phyloP scores from a whole-genome alignment of 495 filamentous ascomycete species.

The Chaetomium fimeti region DNA sequence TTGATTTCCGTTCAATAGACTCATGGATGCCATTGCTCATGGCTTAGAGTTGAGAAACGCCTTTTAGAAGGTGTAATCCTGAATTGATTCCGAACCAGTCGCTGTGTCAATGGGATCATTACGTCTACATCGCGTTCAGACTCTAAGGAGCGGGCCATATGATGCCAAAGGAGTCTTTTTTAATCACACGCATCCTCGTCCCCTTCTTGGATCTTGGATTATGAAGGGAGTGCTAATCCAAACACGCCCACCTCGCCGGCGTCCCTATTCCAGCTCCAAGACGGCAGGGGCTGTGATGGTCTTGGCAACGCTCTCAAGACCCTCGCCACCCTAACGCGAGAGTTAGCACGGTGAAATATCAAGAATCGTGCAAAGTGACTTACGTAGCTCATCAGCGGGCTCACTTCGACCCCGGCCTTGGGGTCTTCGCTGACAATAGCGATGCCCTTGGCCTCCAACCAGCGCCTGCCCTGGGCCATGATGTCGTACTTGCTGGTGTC shows the following conservation, averaged over 20 bases:
- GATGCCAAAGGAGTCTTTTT: too few species aligned
- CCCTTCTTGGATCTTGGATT: not conserved
- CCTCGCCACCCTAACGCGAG: constrained; percentile 74
- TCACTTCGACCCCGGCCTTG: constrained; percentile 80
- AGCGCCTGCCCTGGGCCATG: constrained; percentile 80
- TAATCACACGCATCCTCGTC: too few species aligned
- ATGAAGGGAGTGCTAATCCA: not conserved
- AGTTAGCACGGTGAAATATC: constrained; percentile 33
- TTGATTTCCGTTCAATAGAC: constrained; percentile 12
- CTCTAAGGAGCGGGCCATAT: too few species aligned
- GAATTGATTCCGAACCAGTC: not conserved
- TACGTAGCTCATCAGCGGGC: constrained; percentile 94
- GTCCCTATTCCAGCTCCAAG: not conserved
- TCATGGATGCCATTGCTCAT: constrained; percentile 1
- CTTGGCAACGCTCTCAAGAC: constrained; percentile 71
- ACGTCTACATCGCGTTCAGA: not conserved
- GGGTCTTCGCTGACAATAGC: constrained; percentile 68
- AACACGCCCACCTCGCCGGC: not conserved
- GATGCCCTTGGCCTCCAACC: constrained; percentile 76
- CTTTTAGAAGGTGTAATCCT: not conserved
- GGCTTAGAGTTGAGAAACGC: too few species aligned
- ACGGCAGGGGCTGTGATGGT: constrained; percentile 74
- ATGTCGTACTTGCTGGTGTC: constrained; percentile 90
- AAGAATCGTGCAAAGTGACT: constrained; percentile 43
- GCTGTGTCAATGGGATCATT: constrained; percentile 7